A percentile compares a stretch with the other conserved stretches of the same genome.
These are phyloP conservation scores for Scheffersomyces parashehatae DNA, from an alignment of 1,139 yeast genomes.

Conservation along the genomic window DNA sequence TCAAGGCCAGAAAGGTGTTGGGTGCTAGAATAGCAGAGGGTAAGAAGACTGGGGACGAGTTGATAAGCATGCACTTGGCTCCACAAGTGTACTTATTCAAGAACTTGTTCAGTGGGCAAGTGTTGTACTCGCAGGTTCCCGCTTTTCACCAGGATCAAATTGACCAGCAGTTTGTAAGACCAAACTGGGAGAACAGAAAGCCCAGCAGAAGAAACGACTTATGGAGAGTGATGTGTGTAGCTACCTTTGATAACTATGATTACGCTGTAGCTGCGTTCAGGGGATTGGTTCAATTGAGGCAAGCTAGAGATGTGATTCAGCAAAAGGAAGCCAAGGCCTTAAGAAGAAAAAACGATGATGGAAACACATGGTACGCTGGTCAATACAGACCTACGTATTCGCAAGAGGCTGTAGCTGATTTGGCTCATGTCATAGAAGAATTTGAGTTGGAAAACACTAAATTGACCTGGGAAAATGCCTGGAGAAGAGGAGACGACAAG, in stretches of 20 bases:
- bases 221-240: constrained; percentile 92
- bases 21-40: constrained; percentile 50
- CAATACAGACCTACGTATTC: constrained; percentile 88
- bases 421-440: constrained; percentile 69
- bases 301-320: constrained; percentile 63
- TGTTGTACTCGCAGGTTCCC: constrained; percentile 83
- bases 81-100: constrained; percentile 84
- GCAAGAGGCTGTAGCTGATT: constrained; percentile 90
- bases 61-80: constrained; percentile 50
- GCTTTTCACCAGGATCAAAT: constrained; percentile 70
- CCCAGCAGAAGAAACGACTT: constrained; percentile 81
- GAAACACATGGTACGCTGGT: constrained; percentile 82
- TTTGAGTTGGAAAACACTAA: constrained; percentile 50
- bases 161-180: constrained; percentile 68
- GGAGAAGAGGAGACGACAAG: constrained; percentile 79
- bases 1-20: constrained; percentile 43
- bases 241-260: constrained; percentile 63
- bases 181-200: constrained; percentile 85
- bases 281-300: constrained; percentile 71
- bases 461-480: constrained; percentile 77
- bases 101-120: constrained; percentile 87
- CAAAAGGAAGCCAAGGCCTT: constrained; percentile 62
- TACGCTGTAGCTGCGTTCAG: constrained; percentile 74
- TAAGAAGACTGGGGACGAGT: constrained; percentile 33
- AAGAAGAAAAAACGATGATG: constrained; percentile 74